A percentile compares a stretch with the other conserved stretches of the same genome.
phyloP scores from a whole-genome alignment of 139 green algal genomes.

The Picochlorum sp. region DNA sequence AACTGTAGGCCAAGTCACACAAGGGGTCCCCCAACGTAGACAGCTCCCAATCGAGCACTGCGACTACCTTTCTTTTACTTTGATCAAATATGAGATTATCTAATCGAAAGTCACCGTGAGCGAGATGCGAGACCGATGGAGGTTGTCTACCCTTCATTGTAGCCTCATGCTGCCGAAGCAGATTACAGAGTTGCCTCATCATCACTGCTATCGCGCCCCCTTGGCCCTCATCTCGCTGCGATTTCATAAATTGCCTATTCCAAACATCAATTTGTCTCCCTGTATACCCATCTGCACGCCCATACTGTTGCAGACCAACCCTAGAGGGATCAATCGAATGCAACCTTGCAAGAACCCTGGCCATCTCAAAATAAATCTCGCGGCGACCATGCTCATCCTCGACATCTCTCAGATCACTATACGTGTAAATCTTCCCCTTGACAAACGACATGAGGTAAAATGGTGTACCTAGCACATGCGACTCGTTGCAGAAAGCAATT shows the following conservation, averaged over 20 bases:
- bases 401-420: no score
- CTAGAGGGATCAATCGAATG: conserved; percentile 55
- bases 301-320: conserved; percentile 56
- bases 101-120: conserved; percentile 90
- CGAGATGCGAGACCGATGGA: conserved; percentile 31
- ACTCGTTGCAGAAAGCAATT: conserved; percentile 69
- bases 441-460: conserved; percentile 92
- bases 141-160: no score
- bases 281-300: conserved; percentile 59
- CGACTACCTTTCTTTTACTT: conserved; percentile 34
- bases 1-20: conserved; percentile 89
- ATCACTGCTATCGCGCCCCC: conserved; percentile 58
- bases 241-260: conserved; percentile 63
- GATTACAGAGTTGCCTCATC: conserved; percentile 59
- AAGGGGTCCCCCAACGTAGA: conserved; percentile 86
- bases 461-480: conserved; percentile 72
- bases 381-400: conserved; percentile 3
- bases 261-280: conserved; percentile 53
- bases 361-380: conserved; percentile 46
- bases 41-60: conserved; percentile 98
- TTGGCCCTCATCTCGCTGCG: conserved; percentile 18
- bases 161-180: conserved; percentile 49
- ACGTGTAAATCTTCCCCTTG: conserved; percentile 60
- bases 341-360: conserved; percentile 65
- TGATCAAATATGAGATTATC: conserved; percentile 86